Evolutionary conservation across 495 filamentous ascomycete genomes (phyloP).

Genomic region (Penicillium cinerascens): DNA sequence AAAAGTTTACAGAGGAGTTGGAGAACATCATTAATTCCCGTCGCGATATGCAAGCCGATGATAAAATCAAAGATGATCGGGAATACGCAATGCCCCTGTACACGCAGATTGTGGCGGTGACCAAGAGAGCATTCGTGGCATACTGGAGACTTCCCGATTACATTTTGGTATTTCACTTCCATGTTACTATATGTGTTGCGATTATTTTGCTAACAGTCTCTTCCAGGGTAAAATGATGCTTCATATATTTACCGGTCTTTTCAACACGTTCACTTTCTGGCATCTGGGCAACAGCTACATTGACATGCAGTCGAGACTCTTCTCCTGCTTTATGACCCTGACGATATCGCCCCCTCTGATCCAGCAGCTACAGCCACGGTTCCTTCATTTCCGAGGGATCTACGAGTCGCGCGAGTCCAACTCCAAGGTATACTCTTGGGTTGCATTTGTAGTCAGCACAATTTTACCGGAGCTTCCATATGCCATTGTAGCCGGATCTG

Average conservation of each 20-base stretch:
- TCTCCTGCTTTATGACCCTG: constrained; percentile 69
- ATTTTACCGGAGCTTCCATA: constrained; percentile 53
- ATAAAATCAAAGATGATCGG: constrained; percentile 38
- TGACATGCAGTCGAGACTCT: constrained; percentile 63
- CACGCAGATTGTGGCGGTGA: constrained; percentile 47
- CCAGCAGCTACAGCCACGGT: constrained; percentile 55
- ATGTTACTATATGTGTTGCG: no score
- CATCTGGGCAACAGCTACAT: constrained; percentile 53
- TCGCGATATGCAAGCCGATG: constrained; percentile 24
- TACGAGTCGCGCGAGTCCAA: constrained; percentile 49
- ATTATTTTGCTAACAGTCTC: neutral
- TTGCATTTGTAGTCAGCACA: constrained; percentile 45
- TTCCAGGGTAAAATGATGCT: constrained; percentile 56
- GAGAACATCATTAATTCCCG: constrained; percentile 42
- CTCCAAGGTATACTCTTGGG: constrained; percentile 53
- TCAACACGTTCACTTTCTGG: constrained; percentile 66
- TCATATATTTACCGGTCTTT: constrained; percentile 62
- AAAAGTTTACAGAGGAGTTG: constrained; percentile 43
- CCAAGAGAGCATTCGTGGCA: constrained; percentile 50
- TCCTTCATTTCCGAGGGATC: constrained; percentile 43
- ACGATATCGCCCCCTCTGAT: constrained; percentile 61
- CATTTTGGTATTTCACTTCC: constrained; percentile 35
- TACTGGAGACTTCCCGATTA: constrained; percentile 63
- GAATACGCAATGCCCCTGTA: constrained; percentile 62
- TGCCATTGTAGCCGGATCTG: constrained; percentile 45